These are phyloP conservation scores for Debaryomyces castellii DNA, from an alignment of 805 yeast genomes.

Conservation along the genomic window DNA sequence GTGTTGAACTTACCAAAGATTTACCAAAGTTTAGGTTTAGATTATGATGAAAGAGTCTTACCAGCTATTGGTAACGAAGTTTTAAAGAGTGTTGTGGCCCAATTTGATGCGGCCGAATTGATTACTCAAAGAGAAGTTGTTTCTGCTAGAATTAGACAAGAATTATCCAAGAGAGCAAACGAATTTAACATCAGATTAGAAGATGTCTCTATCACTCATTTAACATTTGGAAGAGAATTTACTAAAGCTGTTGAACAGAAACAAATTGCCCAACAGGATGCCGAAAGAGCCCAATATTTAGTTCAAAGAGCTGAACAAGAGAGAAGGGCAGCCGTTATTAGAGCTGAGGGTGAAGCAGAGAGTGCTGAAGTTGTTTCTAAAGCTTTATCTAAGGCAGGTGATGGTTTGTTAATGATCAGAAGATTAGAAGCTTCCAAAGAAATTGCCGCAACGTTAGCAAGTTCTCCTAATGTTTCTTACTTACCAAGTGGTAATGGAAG, in stretches of 20 bases:
- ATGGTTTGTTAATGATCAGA: conserved; percentile 89
- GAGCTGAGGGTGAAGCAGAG: conserved; percentile 99
- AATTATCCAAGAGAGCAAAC: conserved; percentile 74
- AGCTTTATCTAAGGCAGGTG: conserved; percentile 93
- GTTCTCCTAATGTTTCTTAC: conserved; percentile 83
- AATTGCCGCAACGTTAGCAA: conserved; percentile 84
- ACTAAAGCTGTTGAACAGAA: conserved; percentile 98
- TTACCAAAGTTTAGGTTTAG: conserved; percentile 88
- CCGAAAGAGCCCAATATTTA: conserved; percentile 90
- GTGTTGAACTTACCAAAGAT: conserved; percentile 78
- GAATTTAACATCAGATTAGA: conserved; percentile 91
- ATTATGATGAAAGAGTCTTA: conserved; percentile 90
- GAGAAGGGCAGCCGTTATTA: conserved; percentile 87
- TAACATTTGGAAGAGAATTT: conserved; percentile 95
- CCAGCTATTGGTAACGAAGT: conserved; percentile 94
- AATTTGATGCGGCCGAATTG: conserved; percentile 93
- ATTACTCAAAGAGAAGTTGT: conserved; percentile 97
- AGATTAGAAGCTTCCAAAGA: conserved; percentile 96
- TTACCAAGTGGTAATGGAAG: conserved; percentile 58
- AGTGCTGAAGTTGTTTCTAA: conserved; percentile 93
- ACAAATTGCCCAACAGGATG: conserved; percentile 99
- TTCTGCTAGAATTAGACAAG: conserved; percentile 83
- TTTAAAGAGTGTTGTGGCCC: conserved; percentile 85
- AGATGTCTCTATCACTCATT: conserved; percentile 96
- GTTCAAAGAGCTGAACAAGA: conserved; percentile 98